Evolutionary conservation across 2,329 filamentous ascomycete species (phyloP).

Genomic region (Microdochium bolleyi): DNA sequence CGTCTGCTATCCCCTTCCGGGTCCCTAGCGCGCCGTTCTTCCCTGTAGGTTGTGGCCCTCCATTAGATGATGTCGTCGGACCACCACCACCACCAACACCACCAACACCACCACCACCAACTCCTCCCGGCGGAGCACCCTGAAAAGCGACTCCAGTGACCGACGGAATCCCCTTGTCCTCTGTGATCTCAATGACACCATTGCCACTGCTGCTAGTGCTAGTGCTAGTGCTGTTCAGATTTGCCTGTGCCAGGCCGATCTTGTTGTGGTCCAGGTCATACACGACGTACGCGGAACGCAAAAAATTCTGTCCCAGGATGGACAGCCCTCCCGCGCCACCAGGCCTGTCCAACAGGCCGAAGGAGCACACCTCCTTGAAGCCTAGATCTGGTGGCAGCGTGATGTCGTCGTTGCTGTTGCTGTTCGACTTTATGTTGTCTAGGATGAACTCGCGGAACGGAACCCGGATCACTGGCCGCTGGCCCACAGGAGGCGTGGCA

Average conservation of each 20-base stretch:
- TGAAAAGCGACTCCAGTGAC: constrained; percentile 34
- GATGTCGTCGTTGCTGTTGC: constrained; percentile 18
- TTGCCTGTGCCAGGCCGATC: constrained; percentile 45
- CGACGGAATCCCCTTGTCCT: constrained; percentile 29
- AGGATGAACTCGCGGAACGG: constrained; percentile 23
- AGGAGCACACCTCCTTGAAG: constrained; percentile 39
- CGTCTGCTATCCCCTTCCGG: neutral
- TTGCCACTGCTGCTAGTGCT: constrained; percentile 11
- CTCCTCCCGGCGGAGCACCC: constrained; percentile 6
- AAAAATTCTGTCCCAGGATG: constrained; percentile 38
- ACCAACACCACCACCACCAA: too few species aligned
- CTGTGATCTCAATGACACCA: constrained; percentile 36
- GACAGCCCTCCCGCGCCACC: constrained; percentile 16
- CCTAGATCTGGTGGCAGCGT: constrained; percentile 19
- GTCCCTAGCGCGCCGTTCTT: neutral
- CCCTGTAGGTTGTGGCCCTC: neutral
- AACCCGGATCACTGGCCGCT: constrained; percentile 21
- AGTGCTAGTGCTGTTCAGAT: constrained; percentile 30
- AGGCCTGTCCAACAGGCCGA: constrained; percentile 40
- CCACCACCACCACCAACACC: neutral
- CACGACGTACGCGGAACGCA: constrained; percentile 43
- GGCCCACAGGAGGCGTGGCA: constrained; percentile 9
- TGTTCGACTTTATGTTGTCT: constrained; percentile 17
- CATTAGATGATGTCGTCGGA: neutral
- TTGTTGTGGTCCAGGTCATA: constrained; percentile 43